Evolutionary conservation across 2,329 filamentous ascomycete species (phyloP).

Genomic region (Aspergillus quadricinctus): DNA sequence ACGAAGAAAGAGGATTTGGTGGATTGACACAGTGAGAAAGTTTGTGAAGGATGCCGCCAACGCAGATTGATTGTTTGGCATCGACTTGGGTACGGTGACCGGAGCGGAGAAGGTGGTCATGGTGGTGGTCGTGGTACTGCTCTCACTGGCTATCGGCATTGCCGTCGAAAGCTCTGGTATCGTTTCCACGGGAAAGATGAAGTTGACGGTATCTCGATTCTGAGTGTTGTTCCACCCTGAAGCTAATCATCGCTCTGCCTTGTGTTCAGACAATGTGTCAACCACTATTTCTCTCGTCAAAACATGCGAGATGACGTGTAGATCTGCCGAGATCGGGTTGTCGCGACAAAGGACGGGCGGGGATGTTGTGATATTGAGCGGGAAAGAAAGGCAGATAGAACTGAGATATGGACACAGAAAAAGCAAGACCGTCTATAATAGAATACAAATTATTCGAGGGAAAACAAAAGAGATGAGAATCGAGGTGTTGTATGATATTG

Average conservation of each 20-base stretch:
- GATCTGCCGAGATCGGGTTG: not conserved
- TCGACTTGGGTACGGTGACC: slow-evolving; percentile 37
- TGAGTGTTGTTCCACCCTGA: slow-evolving; percentile 41
- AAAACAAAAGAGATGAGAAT: slow-evolving; percentile 1
- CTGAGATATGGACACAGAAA: not conserved
- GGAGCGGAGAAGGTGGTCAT: slow-evolving; percentile 39
- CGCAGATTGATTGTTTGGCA: slow-evolving; percentile 49
- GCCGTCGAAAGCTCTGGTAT: slow-evolving; percentile 28
- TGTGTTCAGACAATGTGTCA: slow-evolving; percentile 27
- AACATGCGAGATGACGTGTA: slow-evolving; percentile 3
- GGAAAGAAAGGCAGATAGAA: not conserved
- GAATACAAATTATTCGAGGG: slow-evolving; percentile 1
- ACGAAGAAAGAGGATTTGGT: slow-evolving; percentile 82
- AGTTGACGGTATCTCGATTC: slow-evolving; percentile 36
- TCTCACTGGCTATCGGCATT: slow-evolving; percentile 42
- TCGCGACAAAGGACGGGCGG: not conserved
- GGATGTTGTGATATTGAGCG: not conserved
- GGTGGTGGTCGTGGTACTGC: slow-evolving; percentile 34
- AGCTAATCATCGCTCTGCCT: slow-evolving; percentile 43
- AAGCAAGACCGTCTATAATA: not conserved
- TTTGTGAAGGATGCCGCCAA: slow-evolving; percentile 68
- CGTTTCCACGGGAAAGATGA: slow-evolving; percentile 32
- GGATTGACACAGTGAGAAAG: slow-evolving; percentile 77
- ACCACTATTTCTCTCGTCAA: slow-evolving; percentile 10
- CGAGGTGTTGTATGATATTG: not conserved